Evolutionary conservation across 306 rosid genomes (phyloP), one percentile per base, ranked within the genome.

Genomic region (Citrullus colocynthis): DNA sequence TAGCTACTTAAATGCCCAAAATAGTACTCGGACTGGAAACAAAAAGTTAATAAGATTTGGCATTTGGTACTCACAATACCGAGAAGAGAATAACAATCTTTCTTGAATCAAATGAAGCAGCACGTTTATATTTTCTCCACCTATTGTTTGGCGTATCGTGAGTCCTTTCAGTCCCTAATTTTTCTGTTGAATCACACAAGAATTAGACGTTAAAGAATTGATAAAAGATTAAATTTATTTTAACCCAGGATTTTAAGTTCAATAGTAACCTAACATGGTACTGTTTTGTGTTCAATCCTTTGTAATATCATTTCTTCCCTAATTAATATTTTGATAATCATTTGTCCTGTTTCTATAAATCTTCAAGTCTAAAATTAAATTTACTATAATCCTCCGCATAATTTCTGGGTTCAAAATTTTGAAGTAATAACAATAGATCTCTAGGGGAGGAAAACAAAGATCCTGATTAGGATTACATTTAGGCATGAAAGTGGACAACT

Each of bases 61-160:
- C 66, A 82, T 76, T 18, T 42, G 79, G 85, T 74, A 80, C 97
- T 93, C 85, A 93, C 97, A 91, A 73, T 87, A 93, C 69, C 77
- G 98, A 93, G 89, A 93, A 93, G 51, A 90, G 93, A 76, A 93
- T 86, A 56, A 95, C 97, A 5, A 90, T 88, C 86, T 90, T 91
- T 89, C 97, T 85, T 69, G 98, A 93, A 82, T 90, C 91, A 52
- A 93, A 84, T n/a, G 93, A 93, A 80, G 96, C 85, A 60, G 87
- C 76, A 52, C 96, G 91, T 85, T 88, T 90, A 80, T 85, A 91
- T 89, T 88, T 89, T 86, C 96, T 90, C 90, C 93, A 90, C 73
- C 82, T 87, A 86, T 88, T 91, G 78, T 82, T 90, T 54, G 96
- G 86, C 75, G 80, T 51, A 81, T 93, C 98, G 59, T 90, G 88